Evolutionary conservation across 441 rosid genomes (phyloP).

Genomic region (Euphorbia celastroides): DNA sequence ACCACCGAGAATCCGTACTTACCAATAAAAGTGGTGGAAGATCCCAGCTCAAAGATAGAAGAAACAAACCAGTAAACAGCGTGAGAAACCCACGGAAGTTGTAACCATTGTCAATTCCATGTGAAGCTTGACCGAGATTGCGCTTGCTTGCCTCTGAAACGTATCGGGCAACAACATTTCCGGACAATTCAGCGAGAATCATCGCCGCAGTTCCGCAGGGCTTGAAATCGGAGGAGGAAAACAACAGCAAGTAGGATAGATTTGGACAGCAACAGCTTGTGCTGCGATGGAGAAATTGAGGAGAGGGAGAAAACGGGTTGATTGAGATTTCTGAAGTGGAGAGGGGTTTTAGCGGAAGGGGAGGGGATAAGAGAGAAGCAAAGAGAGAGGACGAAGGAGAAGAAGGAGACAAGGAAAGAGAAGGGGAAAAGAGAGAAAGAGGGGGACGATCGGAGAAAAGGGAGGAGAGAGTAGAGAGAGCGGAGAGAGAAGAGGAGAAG

Average conservation of each 20-base stretch:
- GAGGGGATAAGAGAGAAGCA: slow-evolving; percentile 31
- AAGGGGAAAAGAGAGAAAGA: slow-evolving; percentile 60
- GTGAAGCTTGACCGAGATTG: slow-evolving; percentile 10
- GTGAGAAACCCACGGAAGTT: slow-evolving; percentile 53
- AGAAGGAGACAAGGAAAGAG: slow-evolving; percentile 67
- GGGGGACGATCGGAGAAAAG: slow-evolving; percentile 78
- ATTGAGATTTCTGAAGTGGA: slow-evolving; percentile 19
- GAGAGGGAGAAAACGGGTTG: slow-evolving; percentile 36
- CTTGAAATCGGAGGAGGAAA: slow-evolving; percentile 75
- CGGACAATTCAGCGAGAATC: slow-evolving; percentile 87
- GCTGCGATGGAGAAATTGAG: slow-evolving; percentile 50
- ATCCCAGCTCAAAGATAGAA: slow-evolving; percentile 86
- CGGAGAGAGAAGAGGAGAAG: slow-evolving; percentile 75
- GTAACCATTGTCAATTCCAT: not conserved
- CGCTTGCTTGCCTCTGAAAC: slow-evolving; percentile 26
- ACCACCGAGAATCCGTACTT: slow-evolving; percentile 38
- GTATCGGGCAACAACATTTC: slow-evolving; percentile 61
- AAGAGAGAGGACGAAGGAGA: slow-evolving; percentile 59
- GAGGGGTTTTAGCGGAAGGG: slow-evolving; percentile 24
- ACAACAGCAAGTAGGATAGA: slow-evolving; percentile 51
- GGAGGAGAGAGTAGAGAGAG: slow-evolving; percentile 78
- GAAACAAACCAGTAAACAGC: slow-evolving; percentile 52
- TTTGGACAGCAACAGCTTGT: slow-evolving; percentile 43
- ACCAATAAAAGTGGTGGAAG: slow-evolving; percentile 31
- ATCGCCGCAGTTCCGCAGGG: slow-evolving; percentile 89